Evolutionary conservation across 306 rosid species (phyloP).

Genomic region (Hylodesmum podocarpum): DNA sequence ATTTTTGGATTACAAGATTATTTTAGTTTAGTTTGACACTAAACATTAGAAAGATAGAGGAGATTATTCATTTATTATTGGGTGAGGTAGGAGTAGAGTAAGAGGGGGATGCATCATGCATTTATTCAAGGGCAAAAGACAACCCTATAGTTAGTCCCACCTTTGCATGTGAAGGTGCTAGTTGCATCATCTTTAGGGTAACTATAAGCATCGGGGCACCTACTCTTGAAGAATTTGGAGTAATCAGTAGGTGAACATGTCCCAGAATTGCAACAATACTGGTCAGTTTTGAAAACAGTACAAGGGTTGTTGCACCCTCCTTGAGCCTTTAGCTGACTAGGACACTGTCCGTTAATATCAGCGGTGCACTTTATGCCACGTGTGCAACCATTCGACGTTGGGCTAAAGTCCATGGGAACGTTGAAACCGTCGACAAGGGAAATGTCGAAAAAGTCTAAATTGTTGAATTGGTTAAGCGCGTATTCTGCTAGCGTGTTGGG

Average conservation of each 20-base stretch:
- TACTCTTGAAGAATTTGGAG: slow-evolving; percentile 41
- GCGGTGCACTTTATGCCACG: slow-evolving; percentile 33
- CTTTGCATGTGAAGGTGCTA: slow-evolving; percentile 39
- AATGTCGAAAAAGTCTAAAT: slow-evolving; percentile 47
- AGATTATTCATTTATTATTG: too few species aligned
- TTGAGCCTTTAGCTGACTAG: neutral
- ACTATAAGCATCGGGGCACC: slow-evolving; percentile 41
- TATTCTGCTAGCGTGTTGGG: slow-evolving; percentile 62
- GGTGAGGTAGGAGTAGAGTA: too few species aligned
- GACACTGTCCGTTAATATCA: slow-evolving; percentile 50
- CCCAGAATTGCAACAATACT: slow-evolving; percentile 40
- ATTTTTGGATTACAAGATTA: too few species aligned
- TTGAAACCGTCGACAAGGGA: slow-evolving; percentile 48
- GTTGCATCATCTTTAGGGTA: slow-evolving; percentile 46
- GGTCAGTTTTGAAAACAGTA: slow-evolving; percentile 26
- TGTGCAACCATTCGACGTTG: slow-evolving; percentile 31
- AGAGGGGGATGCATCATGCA: neutral
- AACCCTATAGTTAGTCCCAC: slow-evolving; percentile 43
- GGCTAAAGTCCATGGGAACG: slow-evolving; percentile 45
- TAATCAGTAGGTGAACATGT: slow-evolving; percentile 33
- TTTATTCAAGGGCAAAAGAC: slow-evolving; percentile 34
- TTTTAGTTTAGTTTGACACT: too few species aligned
- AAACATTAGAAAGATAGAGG: too few species aligned
- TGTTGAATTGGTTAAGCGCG: slow-evolving; percentile 33
- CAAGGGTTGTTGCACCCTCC: slow-evolving; percentile 61